These are phyloP conservation scores for Raphanus hybrid DNA, from an alignment of 441 rosid genomes.

Conservation along the genomic window DNA sequence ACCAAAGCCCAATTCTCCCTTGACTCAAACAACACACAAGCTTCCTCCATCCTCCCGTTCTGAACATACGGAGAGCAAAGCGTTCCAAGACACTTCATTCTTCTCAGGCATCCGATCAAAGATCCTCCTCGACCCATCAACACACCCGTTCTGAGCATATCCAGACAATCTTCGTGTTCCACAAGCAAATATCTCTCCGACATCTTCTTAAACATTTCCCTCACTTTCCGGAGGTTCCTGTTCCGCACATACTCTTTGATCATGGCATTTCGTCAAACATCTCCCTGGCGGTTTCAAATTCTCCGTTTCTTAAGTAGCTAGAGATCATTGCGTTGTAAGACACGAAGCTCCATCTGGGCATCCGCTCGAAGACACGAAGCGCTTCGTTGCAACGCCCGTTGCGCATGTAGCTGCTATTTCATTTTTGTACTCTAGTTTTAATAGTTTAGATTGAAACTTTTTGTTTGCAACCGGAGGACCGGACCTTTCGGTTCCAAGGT, in stretches of 20 bases:
- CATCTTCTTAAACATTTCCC: slow-evolving; percentile 62
- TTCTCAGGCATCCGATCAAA: slow-evolving; percentile 63
- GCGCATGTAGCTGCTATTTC: slow-evolving; percentile 49
- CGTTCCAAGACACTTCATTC: slow-evolving; percentile 73
- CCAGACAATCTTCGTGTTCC: slow-evolving; percentile 80
- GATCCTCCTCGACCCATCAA: slow-evolving; percentile 60
- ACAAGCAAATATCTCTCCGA: slow-evolving; percentile 66
- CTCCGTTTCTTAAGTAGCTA: not conserved
- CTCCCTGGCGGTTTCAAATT: slow-evolving; percentile 42
- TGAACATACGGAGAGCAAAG: slow-evolving; percentile 72
- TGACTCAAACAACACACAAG: slow-evolving; percentile 57
- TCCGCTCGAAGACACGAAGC: slow-evolving; percentile 11
- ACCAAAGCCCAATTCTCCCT: slow-evolving; percentile 64
- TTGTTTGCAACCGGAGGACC: not conserved
- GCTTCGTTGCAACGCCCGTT: slow-evolving; percentile 1
- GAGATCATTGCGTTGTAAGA: not conserved
- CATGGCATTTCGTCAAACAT: slow-evolving; percentile 67
- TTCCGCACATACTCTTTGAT: slow-evolving; percentile 54
- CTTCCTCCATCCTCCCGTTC: slow-evolving; percentile 68
- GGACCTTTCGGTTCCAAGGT: not conserved
- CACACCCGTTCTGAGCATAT: slow-evolving; percentile 71
- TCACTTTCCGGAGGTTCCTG: slow-evolving; percentile 52
- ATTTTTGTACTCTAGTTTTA: too few species aligned
- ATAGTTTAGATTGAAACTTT: too few species aligned
- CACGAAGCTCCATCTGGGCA: slow-evolving; percentile 52